A percentile compares a stretch with the other conserved stretches of the same genome.
Evolutionary conservation across 805 yeast genomes (phyloP).

Genomic region (Clavispora vitiphila): DNA sequence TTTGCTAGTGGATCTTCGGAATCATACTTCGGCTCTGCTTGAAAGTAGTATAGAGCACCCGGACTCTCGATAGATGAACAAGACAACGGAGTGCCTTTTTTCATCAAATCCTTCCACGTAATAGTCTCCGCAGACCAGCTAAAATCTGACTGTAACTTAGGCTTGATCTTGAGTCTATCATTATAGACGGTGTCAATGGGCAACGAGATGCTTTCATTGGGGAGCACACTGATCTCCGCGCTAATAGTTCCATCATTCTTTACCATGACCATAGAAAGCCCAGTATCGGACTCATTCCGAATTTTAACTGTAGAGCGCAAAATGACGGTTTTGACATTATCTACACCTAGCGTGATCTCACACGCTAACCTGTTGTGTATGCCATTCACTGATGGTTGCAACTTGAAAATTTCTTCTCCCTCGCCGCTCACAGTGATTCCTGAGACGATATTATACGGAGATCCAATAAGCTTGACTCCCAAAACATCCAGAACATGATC

Average conservation of each 20-base stretch:
- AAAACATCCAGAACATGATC: constrained; percentile 57
- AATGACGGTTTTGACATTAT: constrained; percentile 73
- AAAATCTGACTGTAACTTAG: constrained; percentile 50
- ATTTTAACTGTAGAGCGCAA: constrained; percentile 72
- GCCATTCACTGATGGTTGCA: constrained; percentile 56
- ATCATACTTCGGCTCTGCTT: constrained; percentile 63
- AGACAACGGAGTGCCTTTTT: constrained; percentile 48
- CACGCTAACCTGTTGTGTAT: constrained; percentile 73
- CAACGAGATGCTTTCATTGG: constrained; percentile 58
- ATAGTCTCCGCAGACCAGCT: constrained; percentile 64
- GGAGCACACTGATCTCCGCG: constrained; percentile 37
- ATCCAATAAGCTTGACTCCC: constrained; percentile 55
- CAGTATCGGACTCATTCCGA: constrained; percentile 56
- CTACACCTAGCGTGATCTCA: constrained; percentile 63
- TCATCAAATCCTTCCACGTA: constrained; percentile 59
- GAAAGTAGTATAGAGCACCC: constrained; percentile 56
- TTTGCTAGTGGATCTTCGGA: constrained; percentile 63
- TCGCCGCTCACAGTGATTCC: constrained; percentile 69
- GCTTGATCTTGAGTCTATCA: constrained; percentile 56
- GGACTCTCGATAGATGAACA: constrained; percentile 46
- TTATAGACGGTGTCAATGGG: constrained; percentile 69
- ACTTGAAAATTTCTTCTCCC: constrained; percentile 72
- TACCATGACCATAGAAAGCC: constrained; percentile 44
- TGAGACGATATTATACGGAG: constrained; percentile 49
- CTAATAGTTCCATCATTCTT: constrained; percentile 26